Evolutionary conservation across 805 yeast species (phyloP), one percentile per base, ranked within the genome.

Genomic region (Pichia californica): DNA sequence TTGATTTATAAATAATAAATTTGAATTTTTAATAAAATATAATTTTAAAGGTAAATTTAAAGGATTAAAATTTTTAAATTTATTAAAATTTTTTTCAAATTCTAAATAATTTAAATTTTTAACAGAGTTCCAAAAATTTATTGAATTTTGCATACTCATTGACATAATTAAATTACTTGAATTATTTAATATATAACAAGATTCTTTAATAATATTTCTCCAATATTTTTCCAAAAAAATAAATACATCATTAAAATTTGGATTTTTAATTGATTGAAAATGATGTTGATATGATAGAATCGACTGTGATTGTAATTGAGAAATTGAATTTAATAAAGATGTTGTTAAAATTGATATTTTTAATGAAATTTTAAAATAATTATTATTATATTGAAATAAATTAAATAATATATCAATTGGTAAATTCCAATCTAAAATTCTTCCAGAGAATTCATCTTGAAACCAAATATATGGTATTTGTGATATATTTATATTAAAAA

Each of bases 191-290:
- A 88, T 76, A 54, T 72, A 87, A 54, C 88, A 79, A 5, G 88
- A 74, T 56, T 91, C 97, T 55, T 93, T 91, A 57, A 88, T 64
- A 46, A 79, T 88, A 57, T 91, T 88, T 47, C 80, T 65, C 81
- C 93, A 81, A 39, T 76, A 71, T 40, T 71, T 74, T 36, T 62
- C 69, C 45, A 77, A 50, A 11, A 69, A 56, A 5, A 28, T 15
- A 13, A 32, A 10, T 16, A 35, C 28, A 2, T n/a, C 21, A 14
- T 5, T 2, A 19, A 14, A 31, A 31, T 6, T n/a, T 31, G 5
- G 1, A 33, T n/a, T 33, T 5, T n/a, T 20, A 14, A 8, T 16
- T 2, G 41, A 18, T 14, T 27, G 33, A 10, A 36, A 27, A 14
- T 35, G 34, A 19, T 40, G 21, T 19, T 31, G 36, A 15, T 21